Evolutionary conservation across 2,329 filamentous ascomycete genomes (phyloP).

Genomic region (Alternaria postmessia): DNA sequence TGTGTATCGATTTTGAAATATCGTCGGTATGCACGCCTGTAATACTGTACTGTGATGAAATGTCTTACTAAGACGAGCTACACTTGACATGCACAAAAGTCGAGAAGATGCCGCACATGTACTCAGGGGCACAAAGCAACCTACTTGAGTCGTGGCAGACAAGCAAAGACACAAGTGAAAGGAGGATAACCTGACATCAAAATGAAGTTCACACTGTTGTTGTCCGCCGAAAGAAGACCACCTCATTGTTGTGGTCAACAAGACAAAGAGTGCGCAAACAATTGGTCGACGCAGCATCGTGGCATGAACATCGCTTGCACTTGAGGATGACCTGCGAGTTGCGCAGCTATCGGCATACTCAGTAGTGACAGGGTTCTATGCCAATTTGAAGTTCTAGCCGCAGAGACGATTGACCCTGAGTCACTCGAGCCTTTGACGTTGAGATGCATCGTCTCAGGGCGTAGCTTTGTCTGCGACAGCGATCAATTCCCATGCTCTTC

Average conservation of each 20-base stretch:
- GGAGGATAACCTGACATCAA: not conserved
- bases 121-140: not conserved
- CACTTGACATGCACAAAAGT: not conserved
- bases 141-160: not conserved
- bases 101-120: not conserved
- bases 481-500: constrained; percentile 46
- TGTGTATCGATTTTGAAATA: not conserved
- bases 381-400: too few relatives aligned
- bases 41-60: not conserved
- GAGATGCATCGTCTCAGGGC: not conserved
- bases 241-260: not conserved
- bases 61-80: not conserved
- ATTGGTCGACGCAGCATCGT: not conserved
- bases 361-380: not conserved
- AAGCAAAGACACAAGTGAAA: not conserved
- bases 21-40: not conserved
- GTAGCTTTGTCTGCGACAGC: constrained; percentile 27
- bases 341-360: not conserved
- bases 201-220: not conserved
- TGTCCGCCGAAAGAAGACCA: not conserved
- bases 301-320: not conserved
- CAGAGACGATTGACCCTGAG: too few relatives aligned
- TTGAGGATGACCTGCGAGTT: not conserved
- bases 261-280: not conserved
- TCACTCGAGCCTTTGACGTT: too few relatives aligned